Percentiles rank a stretch among this genome's conserved stretches.
These are phyloP conservation scores for Rhizopogon roseolus DNA, from an alignment of 768 basidiomycete species.

Conservation along the genomic window DNA sequence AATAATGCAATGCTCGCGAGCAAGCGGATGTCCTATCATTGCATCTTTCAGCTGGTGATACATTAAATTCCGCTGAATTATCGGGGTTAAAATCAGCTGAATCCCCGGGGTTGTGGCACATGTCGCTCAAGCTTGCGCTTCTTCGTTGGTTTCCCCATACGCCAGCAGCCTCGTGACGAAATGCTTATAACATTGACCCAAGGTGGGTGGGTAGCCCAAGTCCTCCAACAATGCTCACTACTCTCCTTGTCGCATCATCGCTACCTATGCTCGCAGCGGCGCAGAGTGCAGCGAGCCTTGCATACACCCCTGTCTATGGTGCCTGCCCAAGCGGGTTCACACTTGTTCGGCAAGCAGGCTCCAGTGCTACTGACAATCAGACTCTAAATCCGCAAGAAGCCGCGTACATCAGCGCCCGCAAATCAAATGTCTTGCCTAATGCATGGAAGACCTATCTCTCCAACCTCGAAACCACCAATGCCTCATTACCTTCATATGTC, in stretches of 20 bases:
- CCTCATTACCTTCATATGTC: constrained; percentile 24
- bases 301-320: constrained; percentile 5
- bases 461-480: constrained; percentile 20
- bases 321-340: constrained; percentile 2
- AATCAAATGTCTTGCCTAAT: constrained; percentile 22
- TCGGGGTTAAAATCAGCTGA: not conserved
- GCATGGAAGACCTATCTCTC: constrained; percentile 31
- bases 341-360: constrained; percentile 3
- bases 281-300: constrained; percentile 2
- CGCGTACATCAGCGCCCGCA: constrained; percentile 25
- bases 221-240: constrained; percentile 2
- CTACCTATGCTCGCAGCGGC: not conserved
- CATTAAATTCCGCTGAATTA: not conserved
- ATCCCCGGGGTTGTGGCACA: not conserved
- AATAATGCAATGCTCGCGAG: not conserved
- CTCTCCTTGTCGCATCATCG: constrained; percentile 3
- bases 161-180: not conserved
- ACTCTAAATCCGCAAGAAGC: constrained; percentile 25
- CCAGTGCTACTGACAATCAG: constrained; percentile 12
- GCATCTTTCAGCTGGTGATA: not conserved
- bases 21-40: not conserved
- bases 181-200: not conserved
- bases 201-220: not conserved
- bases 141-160: not conserved
- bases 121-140: not conserved